Base-by-base conservation (phyloP, 768 basidiomycete species). In the Scleroderma citrinum region DNA sequence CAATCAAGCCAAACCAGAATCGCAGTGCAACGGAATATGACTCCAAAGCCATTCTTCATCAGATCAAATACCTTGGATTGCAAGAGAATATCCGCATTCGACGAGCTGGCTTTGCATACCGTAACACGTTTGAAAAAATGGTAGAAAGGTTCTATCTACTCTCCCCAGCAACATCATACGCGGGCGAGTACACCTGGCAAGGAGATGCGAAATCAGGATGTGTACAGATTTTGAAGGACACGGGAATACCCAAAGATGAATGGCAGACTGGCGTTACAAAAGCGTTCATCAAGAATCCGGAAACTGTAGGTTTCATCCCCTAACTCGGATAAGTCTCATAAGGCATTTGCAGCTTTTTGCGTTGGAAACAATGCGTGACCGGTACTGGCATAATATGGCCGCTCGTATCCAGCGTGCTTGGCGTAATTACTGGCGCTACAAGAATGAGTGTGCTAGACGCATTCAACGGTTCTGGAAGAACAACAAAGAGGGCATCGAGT, bases 321-420 rank as follows among this genome's bases (percentile, higher is more conserved):
- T 42, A 49, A 42, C 26, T 30, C 42, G 35, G 32, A 17, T 7
- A 39, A 10, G 24, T 17, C 45, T 47, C 6, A 42, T 30, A 29
- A 50, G 41, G n/a, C 20, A 43, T 39, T 44, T 44, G 7, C 49
- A 97, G 92, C 80, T 99, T 19, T 99, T 99, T 65, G 96, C 95
- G 12, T 73, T 99, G 49, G 96, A 99, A 72, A 94, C 92, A 7
- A 98, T 98, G 92, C 85, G 96, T 45, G 96, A 99, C 65, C 83
- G 89, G 46, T 99, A 98, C 68, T 99, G 96, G 96, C 96, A 99
- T 67, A 98, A 97, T 68, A 99, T 99, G 96, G 96, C 96, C 0
- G 81, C 71, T 21, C 86, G 96, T 39, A 99, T 99, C 45, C 96
- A 99, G 67, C 84, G 96, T 30, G 92, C 92, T 5, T 99, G 85